phyloP scores from a whole-genome alignment of 768 basidiomycete species.

The Amanita muscaria region DNA sequence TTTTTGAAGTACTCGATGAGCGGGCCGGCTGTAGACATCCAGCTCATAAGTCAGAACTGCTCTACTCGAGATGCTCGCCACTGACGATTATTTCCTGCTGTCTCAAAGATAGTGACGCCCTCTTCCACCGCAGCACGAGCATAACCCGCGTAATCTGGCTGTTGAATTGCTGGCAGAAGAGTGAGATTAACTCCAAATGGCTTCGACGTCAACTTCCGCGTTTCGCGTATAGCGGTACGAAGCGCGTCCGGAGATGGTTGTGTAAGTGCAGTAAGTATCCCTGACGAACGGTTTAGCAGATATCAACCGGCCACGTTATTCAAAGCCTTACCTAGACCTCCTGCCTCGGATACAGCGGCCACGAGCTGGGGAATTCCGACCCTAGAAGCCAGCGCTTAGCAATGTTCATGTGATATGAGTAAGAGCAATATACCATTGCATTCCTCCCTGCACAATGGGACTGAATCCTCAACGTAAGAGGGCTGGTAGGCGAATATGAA shows the following conservation, averaged over 20 bases:
- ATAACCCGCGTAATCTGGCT: slow-evolving; percentile 84
- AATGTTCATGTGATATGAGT: neutral
- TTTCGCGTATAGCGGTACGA: slow-evolving; percentile 72
- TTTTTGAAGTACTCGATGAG: slow-evolving; percentile 77
- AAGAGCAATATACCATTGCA: slow-evolving; percentile 63
- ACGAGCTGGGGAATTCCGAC: slow-evolving; percentile 70
- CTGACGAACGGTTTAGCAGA: slow-evolving; percentile 22
- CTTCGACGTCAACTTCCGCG: slow-evolving; percentile 55
- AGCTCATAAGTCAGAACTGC: neutral
- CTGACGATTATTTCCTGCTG: slow-evolving; percentile 86
- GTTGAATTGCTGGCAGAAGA: slow-evolving; percentile 80
- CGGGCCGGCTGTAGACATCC: slow-evolving; percentile 46
- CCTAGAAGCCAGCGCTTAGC: slow-evolving; percentile 32
- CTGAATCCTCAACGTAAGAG: slow-evolving; percentile 24
- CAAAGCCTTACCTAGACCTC: slow-evolving; percentile 58
- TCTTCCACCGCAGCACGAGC: slow-evolving; percentile 78
- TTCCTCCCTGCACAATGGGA: slow-evolving; percentile 80
- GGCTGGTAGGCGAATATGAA: neutral
- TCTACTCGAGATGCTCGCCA: neutral
- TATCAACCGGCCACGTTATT: neutral
- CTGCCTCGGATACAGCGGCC: slow-evolving; percentile 75
- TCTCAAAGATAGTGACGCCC: slow-evolving; percentile 85
- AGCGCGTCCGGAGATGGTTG: slow-evolving; percentile 81
- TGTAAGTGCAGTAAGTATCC: slow-evolving; percentile 81
- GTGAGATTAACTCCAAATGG: slow-evolving; percentile 86